Base-by-base conservation (phyloP, 352 stramenopile genomes). In the Phytophthora nicotianae region DNA sequence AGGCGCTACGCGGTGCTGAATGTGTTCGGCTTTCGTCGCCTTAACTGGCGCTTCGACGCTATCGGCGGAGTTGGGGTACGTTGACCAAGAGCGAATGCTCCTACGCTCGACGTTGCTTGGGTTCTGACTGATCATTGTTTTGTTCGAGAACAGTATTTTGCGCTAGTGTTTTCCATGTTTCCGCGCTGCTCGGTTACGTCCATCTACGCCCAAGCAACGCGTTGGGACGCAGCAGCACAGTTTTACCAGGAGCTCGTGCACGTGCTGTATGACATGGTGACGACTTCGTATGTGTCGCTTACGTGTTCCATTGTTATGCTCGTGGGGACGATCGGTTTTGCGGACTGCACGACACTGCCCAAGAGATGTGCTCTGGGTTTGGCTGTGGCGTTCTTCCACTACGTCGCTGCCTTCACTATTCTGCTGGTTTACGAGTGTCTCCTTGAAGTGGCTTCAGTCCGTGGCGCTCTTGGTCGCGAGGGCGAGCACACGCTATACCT, bases 21-120 rank as follows among this genome's bases (percentile, higher is more conserved):
- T 42, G 85, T 94, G 13, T 82, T 96, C 50, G 87, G 86, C 40
- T 98, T 98, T 72, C 90, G 91, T 2, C 93, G 90, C 47, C 90
- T 96, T 53, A 97, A 97, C 63, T 98, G 93, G 93, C 79, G 90
- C 20, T 96, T 98, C 43, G 93, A 98, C 77, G 83, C 97, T 45
- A 79, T 98, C 19, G 92, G 91, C 24, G 88, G 88, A 49, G 64
- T 96, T 52, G 82, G 77, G 65, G 87, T 94, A 78, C 33, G 80
- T 75, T 60, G 16, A 53, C 20, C 9, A 11, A 48, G 6, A 3
- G 7, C 17, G 4, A 13, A 24, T 19, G 5, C 23, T 43, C 46
- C 5, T 14, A 26, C 24, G 49, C 24, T 49, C 17, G 17, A 11
- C 11, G 17, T 59, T 48, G 21, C 10, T 38, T 33, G 38, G 9